A percentile compares a stretch with the other conserved stretches of the same genome.
Evolutionary conservation across 768 basidiomycete species (phyloP).

Genomic region (Suillus alpinus): DNA sequence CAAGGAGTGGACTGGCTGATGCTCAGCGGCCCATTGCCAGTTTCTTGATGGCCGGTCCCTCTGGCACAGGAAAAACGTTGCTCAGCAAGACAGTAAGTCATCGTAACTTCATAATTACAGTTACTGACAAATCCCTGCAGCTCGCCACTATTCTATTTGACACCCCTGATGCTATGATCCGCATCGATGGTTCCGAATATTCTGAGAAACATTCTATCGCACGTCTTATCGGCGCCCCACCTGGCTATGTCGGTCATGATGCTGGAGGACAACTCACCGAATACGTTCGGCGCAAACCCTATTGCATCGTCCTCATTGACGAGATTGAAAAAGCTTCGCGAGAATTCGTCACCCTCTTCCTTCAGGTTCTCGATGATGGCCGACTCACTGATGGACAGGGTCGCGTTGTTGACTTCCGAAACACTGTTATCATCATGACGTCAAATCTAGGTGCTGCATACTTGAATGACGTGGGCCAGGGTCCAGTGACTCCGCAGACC

Average conservation of each 20-base stretch:
- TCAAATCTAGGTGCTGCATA: constrained; percentile 84
- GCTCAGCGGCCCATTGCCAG: constrained; percentile 85
- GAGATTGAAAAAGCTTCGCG: constrained; percentile 91
- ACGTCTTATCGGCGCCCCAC: constrained; percentile 69
- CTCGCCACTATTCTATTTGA: constrained; percentile 89
- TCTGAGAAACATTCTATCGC: constrained; percentile 78
- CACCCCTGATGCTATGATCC: constrained; percentile 87
- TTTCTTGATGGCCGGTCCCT: constrained; percentile 91
- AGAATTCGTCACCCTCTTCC: constrained; percentile 66
- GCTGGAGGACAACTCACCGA: constrained; percentile 90
- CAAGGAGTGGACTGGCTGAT: constrained; percentile 91
- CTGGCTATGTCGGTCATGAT: constrained; percentile 92
- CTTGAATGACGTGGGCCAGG: constrained; percentile 73
- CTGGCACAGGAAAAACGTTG: constrained; percentile 88
- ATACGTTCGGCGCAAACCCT: constrained; percentile 89
- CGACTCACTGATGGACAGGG: constrained; percentile 91
- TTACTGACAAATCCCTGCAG: constrained; percentile 35
- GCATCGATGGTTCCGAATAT: constrained; percentile 92
- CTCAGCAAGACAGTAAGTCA: constrained; percentile 80
- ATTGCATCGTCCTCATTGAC: constrained; percentile 81
- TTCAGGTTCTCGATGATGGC: constrained; percentile 91
- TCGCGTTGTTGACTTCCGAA: constrained; percentile 82
- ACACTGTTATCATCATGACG: constrained; percentile 93
- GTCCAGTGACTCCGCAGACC: constrained; percentile 60
- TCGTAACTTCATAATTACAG: not conserved